A percentile compares a stretch with the other conserved stretches of the same genome.
These are phyloP conservation scores for Chamaecyparis obtusa DNA, from an alignment of 75 land plant species.

Conservation along the genomic window DNA sequence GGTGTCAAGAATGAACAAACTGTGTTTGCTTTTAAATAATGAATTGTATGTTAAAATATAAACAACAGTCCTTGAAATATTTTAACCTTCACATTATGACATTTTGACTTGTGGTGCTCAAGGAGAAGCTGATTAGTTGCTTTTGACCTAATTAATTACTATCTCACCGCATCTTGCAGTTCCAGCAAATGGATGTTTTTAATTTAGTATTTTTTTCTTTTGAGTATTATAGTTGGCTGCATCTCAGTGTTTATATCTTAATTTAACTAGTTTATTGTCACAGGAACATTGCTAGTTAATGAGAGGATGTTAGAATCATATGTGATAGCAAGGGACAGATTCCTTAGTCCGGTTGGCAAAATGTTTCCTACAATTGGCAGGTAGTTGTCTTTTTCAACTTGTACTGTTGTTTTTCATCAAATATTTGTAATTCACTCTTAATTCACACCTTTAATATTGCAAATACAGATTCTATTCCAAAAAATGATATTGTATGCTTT, in stretches of 20 bases:
- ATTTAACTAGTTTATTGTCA: neutral
- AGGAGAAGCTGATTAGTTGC: neutral
- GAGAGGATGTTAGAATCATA: conserved; percentile 97
- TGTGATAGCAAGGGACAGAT: conserved; percentile 93
- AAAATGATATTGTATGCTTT: too few relatives aligned
- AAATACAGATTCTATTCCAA: neutral
- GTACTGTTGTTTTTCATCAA: neutral
- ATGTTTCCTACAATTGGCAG: conserved; percentile 95
- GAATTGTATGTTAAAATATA: neutral
- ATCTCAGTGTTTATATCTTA: neutral
- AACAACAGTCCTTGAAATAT: neutral
- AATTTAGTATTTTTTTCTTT: neutral
- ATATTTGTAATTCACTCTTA: neutral
- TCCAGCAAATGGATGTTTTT: neutral
- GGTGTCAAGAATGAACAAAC: neutral
- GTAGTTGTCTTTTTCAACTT: conserved; percentile 21
- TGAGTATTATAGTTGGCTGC: neutral
- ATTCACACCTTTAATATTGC: neutral
- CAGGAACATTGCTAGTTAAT: conserved; percentile 92
- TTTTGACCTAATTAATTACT: neutral
- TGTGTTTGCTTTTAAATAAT: neutral
- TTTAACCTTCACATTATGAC: neutral
- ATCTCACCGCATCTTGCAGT: neutral
- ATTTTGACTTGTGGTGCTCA: neutral
- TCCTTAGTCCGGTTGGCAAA: conserved; percentile 76